phyloP scores from a whole-genome alignment of 345 rosid genomes.

The Murraya paniculata region DNA sequence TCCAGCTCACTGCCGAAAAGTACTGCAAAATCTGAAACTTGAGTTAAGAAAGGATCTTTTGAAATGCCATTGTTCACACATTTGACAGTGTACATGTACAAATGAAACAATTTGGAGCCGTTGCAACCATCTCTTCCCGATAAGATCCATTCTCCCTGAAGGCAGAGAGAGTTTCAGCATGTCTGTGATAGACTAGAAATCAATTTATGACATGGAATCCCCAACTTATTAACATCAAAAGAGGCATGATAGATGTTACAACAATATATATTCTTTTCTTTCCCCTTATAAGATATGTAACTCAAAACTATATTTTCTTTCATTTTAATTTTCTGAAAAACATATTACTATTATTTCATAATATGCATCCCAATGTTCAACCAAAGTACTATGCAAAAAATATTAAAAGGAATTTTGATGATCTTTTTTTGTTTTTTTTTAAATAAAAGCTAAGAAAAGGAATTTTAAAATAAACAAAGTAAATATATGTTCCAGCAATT shows the following conservation, averaged over 20 bases:
- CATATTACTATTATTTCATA: background rate
- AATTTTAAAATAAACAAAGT: too few species aligned
- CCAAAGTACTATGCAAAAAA: background rate
- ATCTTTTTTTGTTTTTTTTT: too few species aligned
- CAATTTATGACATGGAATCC: background rate
- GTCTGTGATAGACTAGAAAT: constrained; percentile 2
- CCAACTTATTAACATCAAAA: background rate
- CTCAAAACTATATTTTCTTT: background rate
- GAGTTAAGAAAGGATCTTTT: constrained; percentile 81
- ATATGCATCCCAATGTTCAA: background rate
- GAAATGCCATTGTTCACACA: constrained; percentile 65
- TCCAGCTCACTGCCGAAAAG: constrained; percentile 99
- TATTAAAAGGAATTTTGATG: too few species aligned
- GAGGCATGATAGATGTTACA: background rate
- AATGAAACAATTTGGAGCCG: constrained; percentile 50
- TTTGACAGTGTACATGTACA: constrained; percentile 73
- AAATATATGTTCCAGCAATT: background rate
- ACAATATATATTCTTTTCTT: background rate
- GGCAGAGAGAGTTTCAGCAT: constrained; percentile 16
- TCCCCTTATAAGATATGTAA: background rate
- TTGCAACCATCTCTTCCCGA: constrained; percentile 57
- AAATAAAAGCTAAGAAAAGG: too few species aligned
- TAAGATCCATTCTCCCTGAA: constrained; percentile 97
- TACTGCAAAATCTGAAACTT: constrained; percentile 88
- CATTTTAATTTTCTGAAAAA: background rate